phyloP scores from a whole-genome alignment of 352 stramenopile species.

The Phytopythium vexans region DNA sequence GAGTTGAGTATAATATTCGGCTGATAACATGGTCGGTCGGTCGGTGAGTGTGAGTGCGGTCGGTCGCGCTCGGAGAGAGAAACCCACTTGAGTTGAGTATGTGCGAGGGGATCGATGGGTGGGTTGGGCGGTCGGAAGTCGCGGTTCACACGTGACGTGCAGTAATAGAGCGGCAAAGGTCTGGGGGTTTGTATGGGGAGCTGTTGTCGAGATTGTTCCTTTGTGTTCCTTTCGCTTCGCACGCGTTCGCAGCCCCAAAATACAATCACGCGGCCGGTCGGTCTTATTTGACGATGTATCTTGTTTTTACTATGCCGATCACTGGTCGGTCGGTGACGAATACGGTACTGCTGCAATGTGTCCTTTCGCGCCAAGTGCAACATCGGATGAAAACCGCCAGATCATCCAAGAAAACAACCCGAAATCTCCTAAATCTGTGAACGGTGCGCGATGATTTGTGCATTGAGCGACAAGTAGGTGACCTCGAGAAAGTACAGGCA shows the following conservation, averaged over 20 bases:
- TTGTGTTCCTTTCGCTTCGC: constrained; percentile 5
- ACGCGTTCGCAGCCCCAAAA: constrained; percentile 3
- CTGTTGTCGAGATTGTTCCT: not conserved
- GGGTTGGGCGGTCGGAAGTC: no score
- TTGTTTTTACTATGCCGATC: not conserved
- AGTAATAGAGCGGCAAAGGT: not conserved
- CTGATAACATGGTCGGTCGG: constrained; percentile 1
- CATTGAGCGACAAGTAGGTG: no score
- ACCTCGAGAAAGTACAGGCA: no score
- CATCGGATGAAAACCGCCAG: no score
- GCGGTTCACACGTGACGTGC: no score
- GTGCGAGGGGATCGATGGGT: no score
- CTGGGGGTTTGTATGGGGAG: not conserved
- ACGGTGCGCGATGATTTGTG: no score
- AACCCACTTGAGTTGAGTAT: no score
- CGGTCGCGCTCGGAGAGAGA: not conserved
- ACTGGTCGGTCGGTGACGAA: constrained; percentile 2
- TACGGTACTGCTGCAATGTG: not conserved
- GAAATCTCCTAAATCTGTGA: no score
- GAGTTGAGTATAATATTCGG: not conserved
- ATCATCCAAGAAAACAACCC: no score
- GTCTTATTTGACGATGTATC: not conserved
- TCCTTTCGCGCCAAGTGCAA: no score
- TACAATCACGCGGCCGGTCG: constrained; percentile 1
- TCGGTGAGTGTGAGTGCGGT: constrained; percentile 1